Evolutionary conservation across 495 filamentous ascomycete genomes (phyloP).

Genomic region (Xylaria acuta): DNA sequence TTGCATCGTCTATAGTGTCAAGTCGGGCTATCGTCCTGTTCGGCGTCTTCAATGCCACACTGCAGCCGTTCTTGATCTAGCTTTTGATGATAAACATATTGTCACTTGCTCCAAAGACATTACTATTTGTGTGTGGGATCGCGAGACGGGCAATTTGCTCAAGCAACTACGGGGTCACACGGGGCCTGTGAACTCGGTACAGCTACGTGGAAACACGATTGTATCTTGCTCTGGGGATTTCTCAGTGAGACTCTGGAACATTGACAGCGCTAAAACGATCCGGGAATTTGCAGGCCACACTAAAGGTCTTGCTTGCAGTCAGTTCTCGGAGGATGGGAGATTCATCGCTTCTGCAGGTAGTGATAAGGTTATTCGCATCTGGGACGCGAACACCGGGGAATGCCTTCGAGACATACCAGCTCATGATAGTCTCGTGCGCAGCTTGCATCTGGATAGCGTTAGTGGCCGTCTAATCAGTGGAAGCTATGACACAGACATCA

Average conservation of each 20-base stretch:
- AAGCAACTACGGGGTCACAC: slow-evolving; percentile 80
- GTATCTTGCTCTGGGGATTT: slow-evolving; percentile 94
- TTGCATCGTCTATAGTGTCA: slow-evolving; percentile 90
- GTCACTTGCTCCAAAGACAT: slow-evolving; percentile 96
- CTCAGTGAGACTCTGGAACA: slow-evolving; percentile 91
- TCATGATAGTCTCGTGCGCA: slow-evolving; percentile 82
- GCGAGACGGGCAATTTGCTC: slow-evolving; percentile 72
- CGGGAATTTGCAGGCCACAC: slow-evolving; percentile 87
- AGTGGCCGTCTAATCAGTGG: slow-evolving; percentile 86
- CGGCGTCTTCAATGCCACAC: slow-evolving; percentile 76
- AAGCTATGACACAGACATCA: slow-evolving; percentile 92
- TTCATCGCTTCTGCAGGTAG: slow-evolving; percentile 93
- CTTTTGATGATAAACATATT: slow-evolving; percentile 89
- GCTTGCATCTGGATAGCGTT: slow-evolving; percentile 82
- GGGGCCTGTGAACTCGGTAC: slow-evolving; percentile 94
- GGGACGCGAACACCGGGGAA: slow-evolving; percentile 88
- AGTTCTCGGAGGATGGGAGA: slow-evolving; percentile 89
- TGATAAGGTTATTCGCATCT: slow-evolving; percentile 91
- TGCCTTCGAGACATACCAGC: slow-evolving; percentile 77
- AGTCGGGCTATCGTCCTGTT: slow-evolving; percentile 75
- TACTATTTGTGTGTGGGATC: slow-evolving; percentile 92
- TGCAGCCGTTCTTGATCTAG: slow-evolving; percentile 89
- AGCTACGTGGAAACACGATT: slow-evolving; percentile 87
- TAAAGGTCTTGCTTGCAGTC: slow-evolving; percentile 91
- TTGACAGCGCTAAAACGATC: slow-evolving; percentile 80